phyloP scores from a whole-genome alignment of 148 eudicot species.

The Simmondsia chinensis region DNA sequence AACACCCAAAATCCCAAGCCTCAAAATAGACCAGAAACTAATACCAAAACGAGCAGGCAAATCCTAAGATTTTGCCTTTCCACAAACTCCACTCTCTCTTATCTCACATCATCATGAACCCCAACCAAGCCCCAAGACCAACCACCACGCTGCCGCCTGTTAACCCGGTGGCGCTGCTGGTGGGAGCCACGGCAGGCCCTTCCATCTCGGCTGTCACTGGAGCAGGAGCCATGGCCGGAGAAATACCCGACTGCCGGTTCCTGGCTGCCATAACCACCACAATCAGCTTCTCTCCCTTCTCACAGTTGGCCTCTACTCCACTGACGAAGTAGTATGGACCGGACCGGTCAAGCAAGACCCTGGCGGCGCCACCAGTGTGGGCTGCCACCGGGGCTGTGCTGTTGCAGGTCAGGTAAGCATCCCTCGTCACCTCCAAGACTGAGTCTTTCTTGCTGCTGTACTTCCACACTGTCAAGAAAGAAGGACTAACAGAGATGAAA shows the following conservation, averaged over 20 bases:
- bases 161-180: constrained; percentile 25
- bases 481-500: too few species aligned
- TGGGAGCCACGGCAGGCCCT: constrained; percentile 39
- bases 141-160: constrained; percentile 13
- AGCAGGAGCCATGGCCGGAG: constrained; percentile 46
- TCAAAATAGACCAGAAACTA: neutral
- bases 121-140: constrained; percentile 17
- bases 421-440: constrained; percentile 49
- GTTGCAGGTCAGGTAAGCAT: constrained; percentile 54
- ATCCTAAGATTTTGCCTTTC: constrained; percentile 17
- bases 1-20: neutral
- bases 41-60: constrained; percentile 15
- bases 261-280: constrained; percentile 53
- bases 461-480: constrained; percentile 42
- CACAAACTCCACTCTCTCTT: too few species aligned
- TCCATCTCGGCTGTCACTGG: constrained; percentile 18
- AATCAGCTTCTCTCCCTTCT: constrained; percentile 62
- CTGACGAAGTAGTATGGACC: constrained; percentile 72
- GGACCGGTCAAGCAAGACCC: constrained; percentile 27
- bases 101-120: constrained; percentile 16
- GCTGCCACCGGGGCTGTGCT: constrained; percentile 40
- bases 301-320: constrained; percentile 46
- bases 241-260: neutral
- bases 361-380: constrained; percentile 40
- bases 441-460: constrained; percentile 45